These are phyloP conservation scores for Rutidosis leptorrhynchoides DNA, from an alignment of 129 eudicot species.

Conservation along the genomic window DNA sequence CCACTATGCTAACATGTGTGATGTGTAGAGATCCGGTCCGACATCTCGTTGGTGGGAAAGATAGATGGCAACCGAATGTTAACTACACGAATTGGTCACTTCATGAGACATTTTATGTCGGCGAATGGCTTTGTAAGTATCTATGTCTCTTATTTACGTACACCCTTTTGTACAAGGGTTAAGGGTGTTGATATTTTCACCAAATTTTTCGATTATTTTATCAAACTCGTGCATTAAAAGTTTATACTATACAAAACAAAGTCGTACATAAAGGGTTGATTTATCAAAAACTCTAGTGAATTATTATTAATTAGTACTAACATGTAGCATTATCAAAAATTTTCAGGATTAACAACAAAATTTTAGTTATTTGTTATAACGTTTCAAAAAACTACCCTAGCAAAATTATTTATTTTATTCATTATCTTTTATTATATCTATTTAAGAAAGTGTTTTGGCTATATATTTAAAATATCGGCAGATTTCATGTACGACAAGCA, in stretches of 20 bases:
- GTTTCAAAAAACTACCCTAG: not conserved
- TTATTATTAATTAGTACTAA: too few species aligned
- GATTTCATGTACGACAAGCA: slow-evolving; percentile 48
- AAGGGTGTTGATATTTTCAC: too few species aligned
- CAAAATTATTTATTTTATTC: too few species aligned
- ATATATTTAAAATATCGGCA: slow-evolving; percentile 5
- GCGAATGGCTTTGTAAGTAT: slow-evolving; percentile 53
- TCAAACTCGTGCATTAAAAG: too few species aligned
- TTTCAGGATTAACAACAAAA: not conserved
- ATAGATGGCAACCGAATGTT: slow-evolving; percentile 33
- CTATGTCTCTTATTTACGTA: not conserved
- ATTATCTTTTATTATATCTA: not conserved
- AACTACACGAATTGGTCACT: slow-evolving; percentile 50
- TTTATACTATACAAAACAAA: too few species aligned
- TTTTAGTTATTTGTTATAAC: not conserved
- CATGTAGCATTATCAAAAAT: too few species aligned
- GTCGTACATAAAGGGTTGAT: too few species aligned
- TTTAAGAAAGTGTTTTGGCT: not conserved
- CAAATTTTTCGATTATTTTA: too few species aligned
- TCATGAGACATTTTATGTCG: slow-evolving; percentile 39
- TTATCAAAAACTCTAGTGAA: too few species aligned
- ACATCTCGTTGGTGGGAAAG: slow-evolving; percentile 41
- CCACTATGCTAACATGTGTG: slow-evolving; percentile 19
- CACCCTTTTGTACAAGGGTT: too few species aligned
- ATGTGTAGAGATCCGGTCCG: slow-evolving; percentile 30